Conservation (phyloP, 2,329 filamentous ascomycete species). For the Nemania sp. region DNA sequence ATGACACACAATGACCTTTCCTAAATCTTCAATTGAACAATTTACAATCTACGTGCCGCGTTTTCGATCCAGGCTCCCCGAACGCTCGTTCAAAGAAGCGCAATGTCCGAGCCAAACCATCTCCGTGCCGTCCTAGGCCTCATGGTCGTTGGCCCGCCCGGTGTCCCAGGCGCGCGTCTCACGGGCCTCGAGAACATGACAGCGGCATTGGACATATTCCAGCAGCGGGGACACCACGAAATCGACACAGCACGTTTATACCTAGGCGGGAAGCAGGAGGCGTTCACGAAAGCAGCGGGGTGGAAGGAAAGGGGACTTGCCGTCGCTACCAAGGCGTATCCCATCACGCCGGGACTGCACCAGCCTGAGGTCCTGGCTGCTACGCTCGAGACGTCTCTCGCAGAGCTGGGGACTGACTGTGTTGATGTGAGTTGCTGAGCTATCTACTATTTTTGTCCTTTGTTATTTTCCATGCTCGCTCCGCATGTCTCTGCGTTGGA, state of each 20-base stretch:
- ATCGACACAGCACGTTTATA: constrained; percentile 87
- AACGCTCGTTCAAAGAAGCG: not conserved
- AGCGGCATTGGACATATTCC: constrained; percentile 77
- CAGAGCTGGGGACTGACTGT: constrained; percentile 76
- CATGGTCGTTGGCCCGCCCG: constrained; percentile 83
- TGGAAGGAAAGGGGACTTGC: constrained; percentile 83
- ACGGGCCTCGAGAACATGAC: constrained; percentile 75
- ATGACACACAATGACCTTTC: no score
- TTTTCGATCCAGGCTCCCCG: no score
- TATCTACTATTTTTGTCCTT: no score
- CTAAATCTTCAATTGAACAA: no score
- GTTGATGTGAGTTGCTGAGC: constrained; percentile 68
- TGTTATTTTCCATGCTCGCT: not conserved
- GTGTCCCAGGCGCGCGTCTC: constrained; percentile 75
- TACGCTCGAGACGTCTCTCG: constrained; percentile 73
- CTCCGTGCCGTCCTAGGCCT: constrained; percentile 81
- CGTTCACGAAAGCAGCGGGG: constrained; percentile 77
- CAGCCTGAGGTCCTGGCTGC: constrained; percentile 70
- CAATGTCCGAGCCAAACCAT: constrained; percentile 54
- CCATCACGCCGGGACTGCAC: constrained; percentile 68
- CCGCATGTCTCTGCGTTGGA: not conserved
- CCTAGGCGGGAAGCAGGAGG: constrained; percentile 78
- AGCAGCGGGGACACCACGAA: constrained; percentile 81
- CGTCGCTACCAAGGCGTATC: constrained; percentile 83
- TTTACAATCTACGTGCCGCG: no score